Evolutionary conservation across 192 early-diverging fungal species (phyloP), one percentile per base, ranked within the genome.

Genomic region (Entomortierella lignicola): DNA sequence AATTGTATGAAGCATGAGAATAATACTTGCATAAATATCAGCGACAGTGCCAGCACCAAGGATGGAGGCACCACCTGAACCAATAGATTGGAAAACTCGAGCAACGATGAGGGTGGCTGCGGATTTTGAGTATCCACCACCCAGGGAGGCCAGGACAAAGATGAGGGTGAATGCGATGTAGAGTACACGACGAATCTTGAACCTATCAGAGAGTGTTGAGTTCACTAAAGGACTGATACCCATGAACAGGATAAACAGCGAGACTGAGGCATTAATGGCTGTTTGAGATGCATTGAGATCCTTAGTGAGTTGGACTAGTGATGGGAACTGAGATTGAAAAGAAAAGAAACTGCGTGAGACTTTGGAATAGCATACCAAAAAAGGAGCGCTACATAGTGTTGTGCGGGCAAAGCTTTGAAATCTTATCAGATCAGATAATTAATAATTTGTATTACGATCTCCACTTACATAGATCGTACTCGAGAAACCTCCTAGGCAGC

Each of bases 241-340:
- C 80, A 86, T 86, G 61, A 86, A 86, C 15, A 86, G 66, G 58
- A 86, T 84, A 31, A 81, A 86, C 31, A 86, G 61, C 32, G 82
- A 82, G 13, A 82, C 80, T 12, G 81, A 81, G 15, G 82, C 63
- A 50, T 80, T 81, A 48, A 85, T 72, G 21, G 72, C 66, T 0
- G 80, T 80, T 8, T 66, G 51, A 7, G 67, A 77, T 8, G 84
- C 79, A 29, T 81, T 39, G 11, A 85, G 72, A 26, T 85, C 84
- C 20, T 60, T 41, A 11, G 72, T 81, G 57, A 85, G 83, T 51
- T 79, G 60, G 12, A 79, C 75, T 3, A 79, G 47, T 2, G 75
- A 79, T 54, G 75, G 75, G 58, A 79, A 79, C 75, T 79, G 21
- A 50, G 21, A 50, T 4, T 10, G 15, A 50, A 17, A 50, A 17